phyloP scores from a whole-genome alignment of 106 monocot species.

The Chionographis japonica region DNA sequence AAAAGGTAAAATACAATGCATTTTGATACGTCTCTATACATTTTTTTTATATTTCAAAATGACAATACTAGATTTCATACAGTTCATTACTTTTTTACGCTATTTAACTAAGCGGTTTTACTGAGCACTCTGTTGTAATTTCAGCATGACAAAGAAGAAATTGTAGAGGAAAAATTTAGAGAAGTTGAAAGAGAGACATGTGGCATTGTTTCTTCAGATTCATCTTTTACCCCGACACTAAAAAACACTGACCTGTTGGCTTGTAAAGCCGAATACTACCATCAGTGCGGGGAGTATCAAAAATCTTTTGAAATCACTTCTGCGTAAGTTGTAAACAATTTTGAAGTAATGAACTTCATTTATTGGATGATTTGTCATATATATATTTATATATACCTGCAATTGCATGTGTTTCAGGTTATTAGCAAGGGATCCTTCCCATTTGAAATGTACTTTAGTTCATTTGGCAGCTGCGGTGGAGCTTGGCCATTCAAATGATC shows the following conservation, averaged over 20 bases:
- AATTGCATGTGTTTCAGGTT: conserved; percentile 39
- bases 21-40: background rate
- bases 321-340: conserved; percentile 48
- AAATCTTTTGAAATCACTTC: conserved; percentile 92
- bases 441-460: conserved; percentile 84
- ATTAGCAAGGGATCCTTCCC: conserved; percentile 84
- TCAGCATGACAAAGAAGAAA: conserved; percentile 83
- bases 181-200: conserved; percentile 71
- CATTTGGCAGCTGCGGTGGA: conserved; percentile 85
- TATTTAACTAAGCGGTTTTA: background rate
- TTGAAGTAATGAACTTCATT: background rate
- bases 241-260: conserved; percentile 73
- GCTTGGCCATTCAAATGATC: conserved; percentile 91
- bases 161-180: conserved; percentile 73
- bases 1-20: conserved; percentile 51
- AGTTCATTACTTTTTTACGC: background rate
- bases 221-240: conserved; percentile 35
- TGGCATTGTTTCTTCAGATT: conserved; percentile 25
- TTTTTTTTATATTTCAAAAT: background rate
- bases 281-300: conserved; percentile 90
- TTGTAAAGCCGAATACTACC: conserved; percentile 95
- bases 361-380: background rate
- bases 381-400: background rate
- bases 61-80: background rate
- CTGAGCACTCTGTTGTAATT: conserved; percentile 1